Conservation (phyloP, 2,329 filamentous ascomycete species). For the Xylariaceae sp. region DNA sequence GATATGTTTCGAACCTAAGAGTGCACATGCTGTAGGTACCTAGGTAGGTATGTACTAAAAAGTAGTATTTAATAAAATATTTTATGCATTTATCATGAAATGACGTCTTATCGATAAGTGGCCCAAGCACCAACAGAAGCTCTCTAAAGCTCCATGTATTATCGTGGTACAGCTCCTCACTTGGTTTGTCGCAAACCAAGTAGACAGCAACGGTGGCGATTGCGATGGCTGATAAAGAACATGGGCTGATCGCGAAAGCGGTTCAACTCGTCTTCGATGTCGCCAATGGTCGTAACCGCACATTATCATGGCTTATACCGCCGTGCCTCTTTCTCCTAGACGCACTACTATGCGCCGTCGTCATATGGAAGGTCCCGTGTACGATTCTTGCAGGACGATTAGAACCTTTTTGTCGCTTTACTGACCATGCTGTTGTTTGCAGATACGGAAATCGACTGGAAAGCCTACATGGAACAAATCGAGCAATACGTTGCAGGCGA, state of each 20-base stretch:
- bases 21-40: too few species aligned
- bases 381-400: slow-evolving; percentile 45
- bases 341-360: slow-evolving; percentile 71
- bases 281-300: slow-evolving; percentile 54
- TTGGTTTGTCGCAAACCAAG: slow-evolving; percentile 8
- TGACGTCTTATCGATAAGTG: slow-evolving; percentile 23
- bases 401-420: neutral
- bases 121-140: neutral
- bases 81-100: neutral
- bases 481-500: slow-evolving; percentile 81
- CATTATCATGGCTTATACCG: slow-evolving; percentile 57
- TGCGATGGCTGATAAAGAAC: slow-evolving; percentile 36
- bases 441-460: slow-evolving; percentile 99
- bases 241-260: slow-evolving; percentile 36
- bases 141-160: slow-evolving; percentile 20
- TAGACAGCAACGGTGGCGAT: neutral
- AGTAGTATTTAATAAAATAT: too few species aligned
- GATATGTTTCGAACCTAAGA: too few species aligned
- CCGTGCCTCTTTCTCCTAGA: slow-evolving; percentile 74
- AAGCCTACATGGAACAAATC: slow-evolving; percentile 95
- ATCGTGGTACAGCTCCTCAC: slow-evolving; percentile 14
- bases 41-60: too few species aligned
- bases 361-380: slow-evolving; percentile 88
- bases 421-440: neutral
- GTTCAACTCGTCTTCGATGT: slow-evolving; percentile 49